Evolutionary conservation across 345 rosid species (phyloP).

Genomic region (Isatis tinctoria): DNA sequence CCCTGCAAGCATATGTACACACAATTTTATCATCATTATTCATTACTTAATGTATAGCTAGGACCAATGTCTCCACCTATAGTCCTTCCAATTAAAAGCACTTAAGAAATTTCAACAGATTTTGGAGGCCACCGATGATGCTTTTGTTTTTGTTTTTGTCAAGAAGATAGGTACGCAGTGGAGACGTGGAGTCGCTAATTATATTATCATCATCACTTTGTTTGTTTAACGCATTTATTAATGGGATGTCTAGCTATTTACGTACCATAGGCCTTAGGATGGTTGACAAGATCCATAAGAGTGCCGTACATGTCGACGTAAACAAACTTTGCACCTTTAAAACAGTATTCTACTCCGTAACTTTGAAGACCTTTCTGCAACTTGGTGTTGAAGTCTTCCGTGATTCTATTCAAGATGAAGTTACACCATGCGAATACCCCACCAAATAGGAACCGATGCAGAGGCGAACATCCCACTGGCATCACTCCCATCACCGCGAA

Average conservation of each 20-base stretch:
- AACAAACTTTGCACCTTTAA: constrained; percentile 29
- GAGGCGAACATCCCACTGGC: constrained; percentile 32
- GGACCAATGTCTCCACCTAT: background rate
- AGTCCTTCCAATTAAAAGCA: too few relatives aligned
- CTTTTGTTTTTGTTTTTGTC: too few relatives aligned
- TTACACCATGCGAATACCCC: constrained; percentile 26
- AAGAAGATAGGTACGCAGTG: too few relatives aligned
- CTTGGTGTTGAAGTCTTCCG: constrained; percentile 23
- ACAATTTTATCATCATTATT: background rate
- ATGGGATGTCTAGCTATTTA: background rate
- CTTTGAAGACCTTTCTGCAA: constrained; percentile 17
- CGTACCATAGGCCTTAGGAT: constrained; percentile 30
- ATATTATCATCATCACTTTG: background rate
- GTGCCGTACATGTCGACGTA: constrained; percentile 27
- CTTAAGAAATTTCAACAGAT: too few relatives aligned
- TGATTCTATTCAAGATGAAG: background rate
- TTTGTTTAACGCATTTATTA: background rate
- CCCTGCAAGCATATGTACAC: constrained; percentile 9
- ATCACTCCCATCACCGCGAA: constrained; percentile 28
- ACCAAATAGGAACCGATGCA: background rate
- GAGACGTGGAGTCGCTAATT: too few relatives aligned
- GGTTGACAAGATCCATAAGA: constrained; percentile 26
- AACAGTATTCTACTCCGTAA: constrained; percentile 15
- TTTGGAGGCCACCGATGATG: too few relatives aligned
- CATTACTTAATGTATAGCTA: background rate